Conservation (phyloP, 139 green algal species). For the Mesotaenium endlicherianum region DNA sequence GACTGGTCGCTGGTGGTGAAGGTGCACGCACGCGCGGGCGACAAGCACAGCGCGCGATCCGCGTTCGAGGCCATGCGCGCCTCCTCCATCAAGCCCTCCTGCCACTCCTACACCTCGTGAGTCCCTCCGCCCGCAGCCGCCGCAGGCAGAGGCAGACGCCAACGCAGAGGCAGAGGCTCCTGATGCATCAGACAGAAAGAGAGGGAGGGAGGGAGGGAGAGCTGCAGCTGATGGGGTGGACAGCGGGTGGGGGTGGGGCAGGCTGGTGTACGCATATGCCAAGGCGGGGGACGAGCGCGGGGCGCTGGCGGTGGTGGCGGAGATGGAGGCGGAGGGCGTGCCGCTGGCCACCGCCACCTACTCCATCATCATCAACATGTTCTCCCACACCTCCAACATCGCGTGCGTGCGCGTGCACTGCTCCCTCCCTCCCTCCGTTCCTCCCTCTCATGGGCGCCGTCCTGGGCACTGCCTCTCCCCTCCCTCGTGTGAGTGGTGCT, state of each 20-base stretch:
- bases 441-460: no score
- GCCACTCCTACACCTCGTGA: background rate
- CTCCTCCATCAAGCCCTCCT: background rate
- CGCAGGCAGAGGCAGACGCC: no score
- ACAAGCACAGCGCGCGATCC: slow-evolving; percentile 7
- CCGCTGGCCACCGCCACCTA: background rate
- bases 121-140: no score
- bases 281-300: background rate
- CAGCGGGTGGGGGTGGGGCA: background rate
- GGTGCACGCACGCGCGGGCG: background rate
- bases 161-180: no score
- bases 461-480: no score
- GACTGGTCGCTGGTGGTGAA: slow-evolving; percentile 3
- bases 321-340: background rate
- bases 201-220: no score
- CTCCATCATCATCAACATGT: background rate
- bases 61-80: slow-evolving; percentile 7
- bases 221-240: no score
- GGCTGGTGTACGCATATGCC: background rate
- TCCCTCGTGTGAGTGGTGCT: no score
- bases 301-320: background rate
- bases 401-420: no score
- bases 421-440: no score
- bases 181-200: no score
- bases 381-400: no score